Evolutionary conservation across 768 basidiomycete genomes (phyloP).

Genomic region (Leucogyrophana mollusca): DNA sequence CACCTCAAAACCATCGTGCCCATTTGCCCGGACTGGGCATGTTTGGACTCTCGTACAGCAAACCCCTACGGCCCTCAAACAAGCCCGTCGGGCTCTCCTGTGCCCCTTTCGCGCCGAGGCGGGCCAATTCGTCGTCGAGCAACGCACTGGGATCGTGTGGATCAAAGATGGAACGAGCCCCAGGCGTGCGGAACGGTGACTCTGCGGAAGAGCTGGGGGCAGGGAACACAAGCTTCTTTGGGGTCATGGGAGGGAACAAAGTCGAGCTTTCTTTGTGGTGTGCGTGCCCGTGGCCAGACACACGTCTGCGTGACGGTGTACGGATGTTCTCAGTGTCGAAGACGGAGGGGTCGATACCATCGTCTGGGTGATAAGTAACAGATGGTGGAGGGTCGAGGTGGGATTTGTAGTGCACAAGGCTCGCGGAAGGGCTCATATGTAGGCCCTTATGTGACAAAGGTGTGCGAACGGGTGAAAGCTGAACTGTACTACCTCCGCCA

Average conservation of each 20-base stretch:
- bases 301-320: constrained; percentile 47
- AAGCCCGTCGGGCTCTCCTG: constrained; percentile 67
- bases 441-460: constrained; percentile 67
- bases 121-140: constrained; percentile 70
- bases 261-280: constrained; percentile 13
- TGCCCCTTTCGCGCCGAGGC: constrained; percentile 40
- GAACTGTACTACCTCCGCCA: constrained; percentile 25
- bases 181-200: constrained; percentile 51
- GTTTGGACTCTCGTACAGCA: constrained; percentile 78
- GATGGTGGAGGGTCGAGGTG: constrained; percentile 62
- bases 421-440: constrained; percentile 68
- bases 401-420: constrained; percentile 67
- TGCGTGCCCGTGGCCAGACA: constrained; percentile 14
- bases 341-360: constrained; percentile 35
- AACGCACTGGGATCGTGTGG: constrained; percentile 69
- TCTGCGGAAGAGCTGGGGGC: constrained; percentile 25
- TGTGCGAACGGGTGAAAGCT: constrained; percentile 61
- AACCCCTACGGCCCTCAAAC: constrained; percentile 55
- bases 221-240: constrained; percentile 39
- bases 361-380: constrained; percentile 22
- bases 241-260: constrained; percentile 39
- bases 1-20: constrained; percentile 47
- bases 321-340: constrained; percentile 37
- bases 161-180: constrained; percentile 50
- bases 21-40: constrained; percentile 54